Evolutionary conservation across 2,329 filamentous ascomycete genomes (phyloP).

Genomic region (Coniochaeta ligniaria): DNA sequence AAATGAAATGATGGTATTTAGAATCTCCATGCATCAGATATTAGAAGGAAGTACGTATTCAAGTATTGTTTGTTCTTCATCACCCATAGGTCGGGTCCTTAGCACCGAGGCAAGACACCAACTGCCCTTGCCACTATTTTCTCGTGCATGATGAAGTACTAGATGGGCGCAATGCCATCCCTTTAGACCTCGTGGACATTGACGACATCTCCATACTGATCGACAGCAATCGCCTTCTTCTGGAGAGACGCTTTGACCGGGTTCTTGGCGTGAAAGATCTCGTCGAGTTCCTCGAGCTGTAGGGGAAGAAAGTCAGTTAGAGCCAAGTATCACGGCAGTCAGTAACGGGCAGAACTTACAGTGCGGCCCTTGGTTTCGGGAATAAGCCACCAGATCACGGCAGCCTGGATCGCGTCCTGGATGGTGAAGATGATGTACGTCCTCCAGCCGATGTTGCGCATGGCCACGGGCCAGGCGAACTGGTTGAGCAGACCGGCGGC

Average conservation of each 20-base stretch:
- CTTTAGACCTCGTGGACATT: conserved; percentile 1
- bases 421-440: conserved; percentile 42
- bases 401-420: conserved; percentile 30
- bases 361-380: conserved; percentile 40
- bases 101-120: not conserved
- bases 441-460: conserved; percentile 40
- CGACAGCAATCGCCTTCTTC: not conserved
- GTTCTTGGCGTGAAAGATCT: conserved; percentile 31
- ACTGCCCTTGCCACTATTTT: not conserved
- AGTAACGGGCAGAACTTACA: conserved; percentile 5
- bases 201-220: not conserved
- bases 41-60: not conserved
- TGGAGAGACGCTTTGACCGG: conserved; percentile 21
- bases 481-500: conserved; percentile 35
- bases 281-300: conserved; percentile 38
- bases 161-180: not conserved
- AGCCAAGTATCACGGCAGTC: too few species aligned
- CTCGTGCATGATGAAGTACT: not conserved
- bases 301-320: not conserved
- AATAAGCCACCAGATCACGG: conserved; percentile 37
- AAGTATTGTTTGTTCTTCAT: not conserved
- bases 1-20: not conserved
- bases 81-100: not conserved
- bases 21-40: not conserved
- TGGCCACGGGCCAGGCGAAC: conserved; percentile 33